phyloP scores from a whole-genome alignment of 2,329 filamentous ascomycete genomes.

The Davidsoniella virescens region DNA sequence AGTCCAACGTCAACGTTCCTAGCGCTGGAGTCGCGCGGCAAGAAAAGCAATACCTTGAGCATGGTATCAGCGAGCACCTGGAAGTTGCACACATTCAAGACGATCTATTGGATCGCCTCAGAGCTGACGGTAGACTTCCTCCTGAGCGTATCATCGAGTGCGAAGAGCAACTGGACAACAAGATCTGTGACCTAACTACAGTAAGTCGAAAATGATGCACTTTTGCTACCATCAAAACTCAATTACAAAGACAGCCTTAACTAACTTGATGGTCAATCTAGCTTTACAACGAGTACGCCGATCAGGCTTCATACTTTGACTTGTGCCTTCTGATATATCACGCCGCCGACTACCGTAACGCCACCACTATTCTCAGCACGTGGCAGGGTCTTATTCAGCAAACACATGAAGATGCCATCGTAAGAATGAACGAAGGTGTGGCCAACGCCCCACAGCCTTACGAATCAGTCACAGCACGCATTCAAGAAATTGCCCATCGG shows the following conservation, averaged over 20 bases:
- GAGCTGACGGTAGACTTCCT: slow-evolving; percentile 52
- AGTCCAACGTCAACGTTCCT: slow-evolving; percentile 77
- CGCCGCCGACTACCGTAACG: slow-evolving; percentile 76
- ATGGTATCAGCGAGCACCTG: slow-evolving; percentile 70
- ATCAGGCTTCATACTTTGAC: slow-evolving; percentile 84
- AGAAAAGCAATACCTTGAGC: slow-evolving; percentile 68
- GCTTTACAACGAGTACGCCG: slow-evolving; percentile 87
- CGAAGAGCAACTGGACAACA: slow-evolving; percentile 54
- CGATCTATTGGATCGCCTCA: slow-evolving; percentile 67
- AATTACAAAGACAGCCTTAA: not conserved
- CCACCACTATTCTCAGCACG: slow-evolving; percentile 65
- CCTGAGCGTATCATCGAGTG: slow-evolving; percentile 48
- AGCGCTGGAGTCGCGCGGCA: slow-evolving; percentile 63
- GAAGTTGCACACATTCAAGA: slow-evolving; percentile 93
- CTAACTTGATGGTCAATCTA: slow-evolving; percentile 22
- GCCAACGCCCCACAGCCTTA: slow-evolving; percentile 40
- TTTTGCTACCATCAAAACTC: too few relatives aligned
- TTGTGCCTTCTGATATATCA: slow-evolving; percentile 87
- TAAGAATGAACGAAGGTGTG: slow-evolving; percentile 17
- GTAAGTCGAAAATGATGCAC: slow-evolving; percentile 33
- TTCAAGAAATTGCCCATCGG: slow-evolving; percentile 48
- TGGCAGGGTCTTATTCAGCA: slow-evolving; percentile 71
- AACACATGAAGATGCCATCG: slow-evolving; percentile 42
- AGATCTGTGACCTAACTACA: slow-evolving; percentile 57
- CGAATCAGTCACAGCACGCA: slow-evolving; percentile 49